Evolutionary conservation across 2,329 filamentous ascomycete genomes (phyloP).

Genomic region (Alternaria viburni): DNA sequence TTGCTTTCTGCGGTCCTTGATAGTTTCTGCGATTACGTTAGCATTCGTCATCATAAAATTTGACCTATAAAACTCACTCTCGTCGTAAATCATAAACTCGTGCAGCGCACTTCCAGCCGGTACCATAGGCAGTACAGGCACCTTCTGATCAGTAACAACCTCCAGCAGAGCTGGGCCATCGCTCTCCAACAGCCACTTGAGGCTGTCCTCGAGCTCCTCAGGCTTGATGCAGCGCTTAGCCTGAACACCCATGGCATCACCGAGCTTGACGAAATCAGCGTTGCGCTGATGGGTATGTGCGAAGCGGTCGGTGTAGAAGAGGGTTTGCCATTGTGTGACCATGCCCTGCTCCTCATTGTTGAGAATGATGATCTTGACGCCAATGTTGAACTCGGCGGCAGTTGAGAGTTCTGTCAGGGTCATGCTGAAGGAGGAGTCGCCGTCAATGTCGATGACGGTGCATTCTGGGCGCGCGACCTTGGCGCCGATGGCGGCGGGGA

Average conservation of each 20-base stretch:
- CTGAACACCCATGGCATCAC: slow-evolving; percentile 88
- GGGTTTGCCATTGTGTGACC: slow-evolving; percentile 98
- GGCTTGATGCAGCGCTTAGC: slow-evolving; percentile 74
- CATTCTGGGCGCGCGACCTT: slow-evolving; percentile 85
- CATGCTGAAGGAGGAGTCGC: slow-evolving; percentile 99
- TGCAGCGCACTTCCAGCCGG: slow-evolving; percentile 85
- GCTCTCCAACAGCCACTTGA: slow-evolving; percentile 83
- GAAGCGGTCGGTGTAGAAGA: slow-evolving; percentile 95
- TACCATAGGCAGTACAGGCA: slow-evolving; percentile 97
- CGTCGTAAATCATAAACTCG: slow-evolving; percentile 90
- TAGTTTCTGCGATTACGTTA: slow-evolving; percentile 23
- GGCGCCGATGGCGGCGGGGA: slow-evolving; percentile 92
- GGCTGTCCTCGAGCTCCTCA: slow-evolving; percentile 75
- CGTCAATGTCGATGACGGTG: slow-evolving; percentile 93
- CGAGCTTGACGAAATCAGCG: slow-evolving; percentile 93
- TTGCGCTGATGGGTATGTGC: slow-evolving; percentile 93
- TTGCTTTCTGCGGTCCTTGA: slow-evolving; percentile 39
- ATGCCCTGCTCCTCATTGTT: slow-evolving; percentile 99
- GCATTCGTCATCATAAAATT: background rate
- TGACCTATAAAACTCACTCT: slow-evolving; percentile 54
- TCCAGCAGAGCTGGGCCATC: slow-evolving; percentile 94
- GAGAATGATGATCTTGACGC: slow-evolving; percentile 89
- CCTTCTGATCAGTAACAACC: slow-evolving; percentile 86
- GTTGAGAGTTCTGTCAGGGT: slow-evolving; percentile 94
- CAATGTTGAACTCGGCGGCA: slow-evolving; percentile 94